Conservation (phyloP, 2,329 filamentous ascomycete genomes). For the Phyllosticta ampelicida region DNA sequence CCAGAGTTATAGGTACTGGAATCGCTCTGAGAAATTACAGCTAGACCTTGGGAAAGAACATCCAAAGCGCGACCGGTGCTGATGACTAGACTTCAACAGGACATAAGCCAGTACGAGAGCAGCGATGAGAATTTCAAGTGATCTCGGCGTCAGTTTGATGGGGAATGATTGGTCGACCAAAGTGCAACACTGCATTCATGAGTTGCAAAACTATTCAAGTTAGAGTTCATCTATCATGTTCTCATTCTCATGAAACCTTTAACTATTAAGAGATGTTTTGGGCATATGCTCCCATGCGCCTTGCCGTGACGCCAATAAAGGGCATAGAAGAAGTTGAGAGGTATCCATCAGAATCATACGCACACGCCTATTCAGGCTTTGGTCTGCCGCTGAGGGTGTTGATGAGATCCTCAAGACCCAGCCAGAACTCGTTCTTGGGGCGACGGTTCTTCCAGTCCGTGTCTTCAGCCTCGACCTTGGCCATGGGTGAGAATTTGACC, state of each 20-base stretch:
- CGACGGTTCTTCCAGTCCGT: slow-evolving; percentile 91
- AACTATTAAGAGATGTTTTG: slow-evolving; percentile 5
- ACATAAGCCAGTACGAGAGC: no score
- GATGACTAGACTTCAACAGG: no score
- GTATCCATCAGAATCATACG: slow-evolving; percentile 1
- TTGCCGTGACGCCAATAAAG: slow-evolving; percentile 2
- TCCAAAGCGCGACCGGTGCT: no score
- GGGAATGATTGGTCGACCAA: not conserved
- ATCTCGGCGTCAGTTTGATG: not conserved
- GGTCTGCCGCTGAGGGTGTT: slow-evolving; percentile 68
- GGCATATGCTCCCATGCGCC: slow-evolving; percentile 2
- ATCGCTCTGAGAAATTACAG: no score
- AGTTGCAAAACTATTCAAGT: not conserved
- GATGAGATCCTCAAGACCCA: slow-evolving; percentile 66
- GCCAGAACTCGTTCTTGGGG: slow-evolving; percentile 78
- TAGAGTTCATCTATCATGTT: slow-evolving; percentile 9
- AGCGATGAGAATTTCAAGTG: no score
- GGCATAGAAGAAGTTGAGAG: slow-evolving; percentile 4
- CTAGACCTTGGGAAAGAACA: no score
- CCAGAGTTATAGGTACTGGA: no score
- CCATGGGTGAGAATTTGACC: slow-evolving; percentile 78
- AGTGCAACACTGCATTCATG: not conserved
- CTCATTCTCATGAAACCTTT: slow-evolving; percentile 2
- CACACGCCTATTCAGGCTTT: slow-evolving; percentile 4
- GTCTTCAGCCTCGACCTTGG: slow-evolving; percentile 66